Base-by-base conservation (phyloP, 73 alveolate species). In the Uronychia setigera region DNA sequence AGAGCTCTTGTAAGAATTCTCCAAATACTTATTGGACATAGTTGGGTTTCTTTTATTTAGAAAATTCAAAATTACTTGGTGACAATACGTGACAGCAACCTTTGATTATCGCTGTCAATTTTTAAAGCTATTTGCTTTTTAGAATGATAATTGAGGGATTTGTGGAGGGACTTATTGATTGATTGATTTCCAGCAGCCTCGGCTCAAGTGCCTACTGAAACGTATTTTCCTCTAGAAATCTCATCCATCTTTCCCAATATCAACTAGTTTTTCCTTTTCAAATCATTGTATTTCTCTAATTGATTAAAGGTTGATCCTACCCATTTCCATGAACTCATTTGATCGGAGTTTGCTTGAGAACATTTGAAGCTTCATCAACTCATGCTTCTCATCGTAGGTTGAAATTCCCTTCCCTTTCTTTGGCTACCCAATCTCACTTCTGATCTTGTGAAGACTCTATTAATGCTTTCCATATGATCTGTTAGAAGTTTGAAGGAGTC, bases 121-220 rank as follows among this genome's bases (percentile, higher is more conserved):
- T 46, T 5, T 19, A 5, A 11, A 19, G 67, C 67, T 46, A 11
- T 5, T 46, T 19, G 5, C 67, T 46, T 46, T 19, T 46, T 46
- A 5, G 5, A 19, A 19, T 5, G 67, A 19, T 46, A 46, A 46
- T 46, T 46, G 67, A 46, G 67, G 67, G n/a, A 11, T 19, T 46
- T 46, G 19, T 5, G 67, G 67, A 5, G n/a, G 5, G 67, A 19
- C 19, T 46, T 11, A 11, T 46, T 46, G n/a, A 46, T 46, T 19
- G 67, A 46, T 46, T 46, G 67, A 46, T 46, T 46, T 46, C 67
- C n/a, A n/a, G n/a, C n/a, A n/a, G n/a, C n/a, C n/a, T n/a, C n/a
- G n/a, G n/a, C n/a, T n/a, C n/a, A n/a, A n/a, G n/a, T n/a, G n/a
- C 67, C 67, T 46, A 46, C 67, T 46, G 67, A 46, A 19, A 46